Base-by-base conservation (phyloP, 2,329 filamentous ascomycete genomes). In the Hymenoscyphus fructigenus region DNA sequence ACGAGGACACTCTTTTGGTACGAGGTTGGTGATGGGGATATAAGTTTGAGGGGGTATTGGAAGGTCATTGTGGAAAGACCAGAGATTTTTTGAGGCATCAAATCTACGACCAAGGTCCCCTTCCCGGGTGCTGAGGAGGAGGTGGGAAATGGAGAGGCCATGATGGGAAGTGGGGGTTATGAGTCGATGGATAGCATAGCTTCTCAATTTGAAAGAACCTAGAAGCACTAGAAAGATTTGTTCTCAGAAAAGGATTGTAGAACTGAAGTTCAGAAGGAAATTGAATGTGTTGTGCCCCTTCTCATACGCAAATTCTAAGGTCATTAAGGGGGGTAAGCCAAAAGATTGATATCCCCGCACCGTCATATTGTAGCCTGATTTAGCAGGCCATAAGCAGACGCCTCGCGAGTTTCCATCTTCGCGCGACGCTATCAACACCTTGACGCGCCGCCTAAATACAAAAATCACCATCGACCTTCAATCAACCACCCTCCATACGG, bases 41-140 rank as follows among this genome's bases (percentile, higher is more conserved):
- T 91, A 64, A 99, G 85, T 78, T 99, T 99, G 57, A 99, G 84
- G 1, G 95, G 95, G 74, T 98, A 99, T 76, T 96, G 92, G 76
- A 96, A 98, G 41, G 88, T 89, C 69, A 97, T 85, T 36, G 84
- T 86, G 66, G 89, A 86, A 34, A 97, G 84, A 57, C 88, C 87
- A 15, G 91, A 91, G 58, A 85, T 85, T 29, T 85, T 84, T 36
- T 89, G 88, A 41, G 93, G 91, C 10, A 93, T 83, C 5, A 91
- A 80, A 23, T 86, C 86, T 64, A 92, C 87, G 61, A 92, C 83
- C 70, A 97, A 90, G 69, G 83, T 84, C 66, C 95, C 95, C 74
- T 91, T 84, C 64, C 95, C 95, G 26, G 93, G 86, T 61, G 83
- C 82, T 28, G 91, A 91, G 47, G 89, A 84, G 32, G 91, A 91